Base-by-base conservation (phyloP, 2,329 filamentous ascomycete genomes). In the Escovopsis sp. region DNA sequence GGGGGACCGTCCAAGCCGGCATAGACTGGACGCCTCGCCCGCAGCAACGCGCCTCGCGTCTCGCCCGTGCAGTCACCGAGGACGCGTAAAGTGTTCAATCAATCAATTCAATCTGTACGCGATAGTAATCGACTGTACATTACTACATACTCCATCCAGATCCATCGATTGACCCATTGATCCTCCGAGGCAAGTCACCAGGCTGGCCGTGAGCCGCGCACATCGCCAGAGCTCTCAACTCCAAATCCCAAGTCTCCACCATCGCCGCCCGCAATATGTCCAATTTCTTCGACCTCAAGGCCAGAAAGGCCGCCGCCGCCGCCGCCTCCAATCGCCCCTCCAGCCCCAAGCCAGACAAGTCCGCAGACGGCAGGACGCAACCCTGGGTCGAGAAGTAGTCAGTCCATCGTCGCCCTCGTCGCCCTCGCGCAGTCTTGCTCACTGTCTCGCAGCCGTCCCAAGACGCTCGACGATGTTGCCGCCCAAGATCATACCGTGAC, bases 321-420 rank as follows among this genome's bases (percentile, higher is more conserved):
- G 80, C 83, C 12, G 76, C 80, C 2, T 68, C 75, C 34, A 82
- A 76, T 60, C 72, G 71, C 40, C 59, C 65, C 45, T 63, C 73
- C 18, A 77, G 81, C 37, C 72, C 72, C 42, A 94, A 89, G 62
- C 62, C 70, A 43, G 72, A 79, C 47, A 73, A 72, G 49, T 52
- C 73, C 67, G 45, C 72, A 69, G 55, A 81, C 72, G 51, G 74
- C 75, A 55, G 70, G 80, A 52, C 55, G 8, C 89, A 95, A 57
- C 91, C 91, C 55, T 98, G 91, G 91, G 89, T 96, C 42, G 91
- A 96, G 69, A 96, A 96, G 84, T 96, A 95, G 89, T 94, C 69
- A 48, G 73, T 47, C 33, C 15, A 30, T 28, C 44, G 59, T 35
- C 35, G 1, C 11, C 18, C 5, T n/a, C 6, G n/a, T 33, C 23